phyloP scores from a whole-genome alignment of 768 basidiomycete species.

The Mycena alexandri region DNA sequence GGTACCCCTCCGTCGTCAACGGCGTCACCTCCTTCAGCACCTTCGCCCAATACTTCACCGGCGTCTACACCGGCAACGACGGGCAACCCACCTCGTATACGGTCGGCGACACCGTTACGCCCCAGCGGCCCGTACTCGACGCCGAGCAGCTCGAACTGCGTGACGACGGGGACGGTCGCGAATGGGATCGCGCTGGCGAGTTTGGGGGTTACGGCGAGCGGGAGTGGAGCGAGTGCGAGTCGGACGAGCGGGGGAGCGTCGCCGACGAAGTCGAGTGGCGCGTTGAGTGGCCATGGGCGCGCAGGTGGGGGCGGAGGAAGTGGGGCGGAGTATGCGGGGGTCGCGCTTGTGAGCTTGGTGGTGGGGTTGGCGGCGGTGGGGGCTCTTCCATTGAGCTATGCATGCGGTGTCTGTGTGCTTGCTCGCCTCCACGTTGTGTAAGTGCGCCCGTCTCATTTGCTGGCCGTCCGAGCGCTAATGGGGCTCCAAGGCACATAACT shows the following conservation, averaged over 20 bases:
- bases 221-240: too few relatives aligned
- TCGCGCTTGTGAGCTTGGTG: constrained; percentile 26
- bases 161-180: constrained; percentile 50
- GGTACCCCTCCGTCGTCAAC: constrained; percentile 56
- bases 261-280: too few relatives aligned
- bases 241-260: too few relatives aligned
- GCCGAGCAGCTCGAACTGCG: constrained; percentile 54
- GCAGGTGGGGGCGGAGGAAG: constrained; percentile 20
- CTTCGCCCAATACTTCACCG: constrained; percentile 59
- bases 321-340: constrained; percentile 26
- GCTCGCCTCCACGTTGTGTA: too few relatives aligned
- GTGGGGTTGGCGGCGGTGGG: constrained; percentile 28
- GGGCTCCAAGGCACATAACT: too few relatives aligned
- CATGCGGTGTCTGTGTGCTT: too few relatives aligned
- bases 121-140: constrained; percentile 49
- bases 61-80: constrained; percentile 47
- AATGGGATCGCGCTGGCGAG: constrained; percentile 49
- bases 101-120: constrained; percentile 55
- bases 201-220: too few relatives aligned
- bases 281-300: constrained; percentile 7
- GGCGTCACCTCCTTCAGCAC: constrained; percentile 56
- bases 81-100: constrained; percentile 48
- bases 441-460: too few relatives aligned
- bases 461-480: too few relatives aligned
- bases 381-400: constrained; percentile 26